Evolutionary conservation across 768 basidiomycete genomes (phyloP).

Genomic region (Termitomyces eurrhizus): DNA sequence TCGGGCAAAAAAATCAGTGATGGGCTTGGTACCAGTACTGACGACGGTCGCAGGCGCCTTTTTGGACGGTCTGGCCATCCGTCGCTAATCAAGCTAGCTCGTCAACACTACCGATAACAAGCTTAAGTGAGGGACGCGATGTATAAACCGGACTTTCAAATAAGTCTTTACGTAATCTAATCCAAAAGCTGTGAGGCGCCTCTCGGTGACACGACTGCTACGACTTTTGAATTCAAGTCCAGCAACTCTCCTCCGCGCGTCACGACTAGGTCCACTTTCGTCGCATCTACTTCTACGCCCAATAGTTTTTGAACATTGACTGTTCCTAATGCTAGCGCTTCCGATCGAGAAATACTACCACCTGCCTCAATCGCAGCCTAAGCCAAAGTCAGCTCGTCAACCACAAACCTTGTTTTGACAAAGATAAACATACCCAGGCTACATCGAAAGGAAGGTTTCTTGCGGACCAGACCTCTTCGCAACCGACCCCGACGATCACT

Average conservation of each 20-base stretch:
- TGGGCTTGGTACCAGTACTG: conserved; percentile 21
- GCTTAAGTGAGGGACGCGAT: background rate
- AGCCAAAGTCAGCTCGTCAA: background rate
- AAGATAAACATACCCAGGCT: conserved; percentile 61
- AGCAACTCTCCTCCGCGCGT: conserved; percentile 50
- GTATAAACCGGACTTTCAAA: conserved; percentile 10
- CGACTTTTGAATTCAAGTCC: conserved; percentile 42
- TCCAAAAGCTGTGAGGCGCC: conserved; percentile 6
- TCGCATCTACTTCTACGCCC: conserved; percentile 29
- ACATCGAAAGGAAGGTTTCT: conserved; percentile 77
- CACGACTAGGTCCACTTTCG: conserved; percentile 53
- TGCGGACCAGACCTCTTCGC: conserved; percentile 62
- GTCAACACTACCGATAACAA: conserved; percentile 2
- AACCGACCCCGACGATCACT: conserved; percentile 70
- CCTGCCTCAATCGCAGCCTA: conserved; percentile 44
- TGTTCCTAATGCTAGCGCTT: conserved; percentile 45
- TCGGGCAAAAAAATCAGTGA: conserved; percentile 47
- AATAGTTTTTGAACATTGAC: conserved; percentile 39
- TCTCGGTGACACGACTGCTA: conserved; percentile 49
- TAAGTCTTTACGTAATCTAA: background rate
- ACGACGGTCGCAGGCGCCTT: conserved; percentile 18
- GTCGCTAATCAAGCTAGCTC: conserved; percentile 17
- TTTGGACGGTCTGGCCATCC: conserved; percentile 28
- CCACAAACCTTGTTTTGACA: background rate
- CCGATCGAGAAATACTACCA: conserved; percentile 33